Base-by-base conservation (phyloP, 495 filamentous ascomycete genomes). In the Tuber magnatum region DNA sequence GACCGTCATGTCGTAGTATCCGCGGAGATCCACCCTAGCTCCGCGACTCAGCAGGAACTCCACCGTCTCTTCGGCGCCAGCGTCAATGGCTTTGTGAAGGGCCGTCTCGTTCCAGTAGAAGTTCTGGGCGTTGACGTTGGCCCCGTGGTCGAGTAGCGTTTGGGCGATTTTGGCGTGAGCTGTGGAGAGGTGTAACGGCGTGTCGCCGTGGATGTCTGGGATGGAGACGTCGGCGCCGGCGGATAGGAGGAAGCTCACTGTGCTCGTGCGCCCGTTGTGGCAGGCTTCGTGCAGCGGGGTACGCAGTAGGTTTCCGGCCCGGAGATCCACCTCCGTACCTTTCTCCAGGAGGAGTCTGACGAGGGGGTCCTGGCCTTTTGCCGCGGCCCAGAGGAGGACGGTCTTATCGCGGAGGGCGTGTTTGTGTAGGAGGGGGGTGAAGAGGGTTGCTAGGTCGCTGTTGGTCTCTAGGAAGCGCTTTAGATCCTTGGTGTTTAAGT, bases 221-320 rank as follows among this genome's bases (percentile, higher is more conserved):
- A 43, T 65, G 32, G 43, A 35, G 38, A 38, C 32, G 51, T 74
- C 73, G 14, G 74, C 74, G 42, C 43, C 35, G 14, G 68, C 39
- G 42, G 28, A 10, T 8, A 72, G 28, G 38, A 75, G 44, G 71
- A 68, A 40, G 56, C 18, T 65, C 4, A 65, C 56, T 35, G 56
- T 20, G 56, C 32, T 35, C 46, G 61, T 41, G 48, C 22, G 10
- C 42, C 42, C 51, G 51, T 20, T 40, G 7, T 41, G 16, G 48
- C 18, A 76, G 22, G 81, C 80, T 16, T 69, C 72, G 71, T 80
- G 78, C 18, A 82, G 80, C 1, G 80, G 75, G 5, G 80, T 82
- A 44, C 51, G 22, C 3, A 76, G 78, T 10, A 69, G 42, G 41
- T 51, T 18, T 22, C 28, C 46, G 35, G 70, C 38, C 12, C 48